Percentiles rank a stretch among this genome's conserved stretches.
phyloP scores from a whole-genome alignment of 495 filamentous ascomycete species.

The Xylona heveae region DNA sequence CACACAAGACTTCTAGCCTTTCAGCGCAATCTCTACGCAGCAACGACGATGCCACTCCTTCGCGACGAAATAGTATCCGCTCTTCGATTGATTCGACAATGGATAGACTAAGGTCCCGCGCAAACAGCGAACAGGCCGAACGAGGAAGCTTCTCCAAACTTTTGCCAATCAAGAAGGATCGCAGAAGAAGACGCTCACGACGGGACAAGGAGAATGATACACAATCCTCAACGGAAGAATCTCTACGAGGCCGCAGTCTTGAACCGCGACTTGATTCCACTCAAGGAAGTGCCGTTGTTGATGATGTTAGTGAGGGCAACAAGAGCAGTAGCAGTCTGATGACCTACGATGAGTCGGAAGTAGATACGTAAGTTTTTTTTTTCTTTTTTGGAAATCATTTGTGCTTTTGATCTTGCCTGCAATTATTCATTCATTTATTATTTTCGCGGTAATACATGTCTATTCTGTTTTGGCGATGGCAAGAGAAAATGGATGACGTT shows the following conservation, averaged over 20 bases:
- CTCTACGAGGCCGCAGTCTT: too few relatives aligned
- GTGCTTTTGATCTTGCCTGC: slow-evolving; percentile 1
- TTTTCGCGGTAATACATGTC: too few relatives aligned
- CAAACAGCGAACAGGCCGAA: slow-evolving; percentile 15
- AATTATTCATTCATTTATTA: slow-evolving; percentile 7
- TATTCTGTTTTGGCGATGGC: too few relatives aligned
- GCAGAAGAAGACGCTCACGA: too few relatives aligned
- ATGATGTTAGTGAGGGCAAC: slow-evolving; percentile 22
- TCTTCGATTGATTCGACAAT: slow-evolving; percentile 21
- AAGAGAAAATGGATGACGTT: too few relatives aligned
- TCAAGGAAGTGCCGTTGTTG: slow-evolving; percentile 10
- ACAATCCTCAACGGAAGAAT: too few relatives aligned
- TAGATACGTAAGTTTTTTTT: slow-evolving; percentile 11
- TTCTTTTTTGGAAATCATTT: slow-evolving; percentile 6
- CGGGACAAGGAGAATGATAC: too few relatives aligned
- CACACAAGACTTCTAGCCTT: too few relatives aligned
- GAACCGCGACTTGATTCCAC: too few relatives aligned
- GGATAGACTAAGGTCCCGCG: slow-evolving; percentile 23
- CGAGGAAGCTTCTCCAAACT: slow-evolving; percentile 8
- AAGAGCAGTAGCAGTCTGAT: slow-evolving; percentile 40
- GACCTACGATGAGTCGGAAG: slow-evolving; percentile 54
- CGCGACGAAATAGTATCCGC: slow-evolving; percentile 8
- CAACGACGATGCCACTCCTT: too few relatives aligned
- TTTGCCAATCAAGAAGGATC: too few relatives aligned
- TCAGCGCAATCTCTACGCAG: too few relatives aligned